Base-by-base conservation (phyloP, 2,329 filamentous ascomycete species). In the Colletotrichum lentis region DNA sequence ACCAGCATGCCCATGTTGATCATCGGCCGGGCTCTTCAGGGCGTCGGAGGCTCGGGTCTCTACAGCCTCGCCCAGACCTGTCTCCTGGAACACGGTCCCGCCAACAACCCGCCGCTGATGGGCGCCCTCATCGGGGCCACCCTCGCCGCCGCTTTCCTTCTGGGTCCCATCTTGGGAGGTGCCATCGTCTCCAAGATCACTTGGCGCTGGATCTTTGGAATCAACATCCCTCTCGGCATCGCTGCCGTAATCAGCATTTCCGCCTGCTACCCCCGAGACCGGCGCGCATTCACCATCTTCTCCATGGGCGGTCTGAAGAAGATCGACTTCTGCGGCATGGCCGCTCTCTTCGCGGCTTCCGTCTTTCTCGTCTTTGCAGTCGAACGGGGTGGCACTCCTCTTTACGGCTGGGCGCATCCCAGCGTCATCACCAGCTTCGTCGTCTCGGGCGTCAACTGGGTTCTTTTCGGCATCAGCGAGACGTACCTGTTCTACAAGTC, bases 131-230 rank as follows among this genome's bases (percentile, higher is more conserved):
- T 88, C 16, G 86, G 86, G 7, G 79, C 83, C 41, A 88, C 85
- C 2, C 80, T 88, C 5, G 85, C 86, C 1, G 76, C 86, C 14
- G 84, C 86, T 0, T 88, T 88, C 70, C 81, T 89, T 3, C 78
- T 89, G 1, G 87, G 87, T 0, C 86, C 87, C 1, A 75, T 89
- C 2, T 76, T 89, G 3, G 87, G 87, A 5, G 87, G 87, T 2
- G 77, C 82, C 3, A 84, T 90, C 24, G 83, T 85, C 1, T 79
- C 84, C n/a, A 76, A 80, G 2, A 81, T 82, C 20, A 81, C 79
- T 50, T 90, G 87, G 87, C 80, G 84, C 58, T 87, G 86, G 80
- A 80, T 89, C 46, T 89, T 89, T 74, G 85, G 85, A 74, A 84
- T 89, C 74, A 90, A 90, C 86, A 79, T 86, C 24, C 85, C 85